Base-by-base conservation (phyloP, 2,329 filamentous ascomycete species). In the Clonostachys rosea region DNA sequence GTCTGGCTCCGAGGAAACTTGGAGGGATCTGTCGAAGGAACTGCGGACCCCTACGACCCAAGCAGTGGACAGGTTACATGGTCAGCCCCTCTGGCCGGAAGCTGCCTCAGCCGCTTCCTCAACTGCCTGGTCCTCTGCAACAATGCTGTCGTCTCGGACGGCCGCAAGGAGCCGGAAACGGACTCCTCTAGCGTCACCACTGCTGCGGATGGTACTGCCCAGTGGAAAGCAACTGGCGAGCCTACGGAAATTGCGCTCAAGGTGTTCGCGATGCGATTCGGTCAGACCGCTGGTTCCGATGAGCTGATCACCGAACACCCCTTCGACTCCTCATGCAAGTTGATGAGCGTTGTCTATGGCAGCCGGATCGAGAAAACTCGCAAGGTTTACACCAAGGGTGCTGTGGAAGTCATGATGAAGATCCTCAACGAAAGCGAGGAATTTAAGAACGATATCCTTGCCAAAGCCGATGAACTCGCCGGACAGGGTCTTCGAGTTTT, bases 181-280 rank as follows among this genome's bases (percentile, higher is more conserved):
- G 73, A 76, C 52, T 70, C 70, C 10, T 72, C 70, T 42, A 75
- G 73, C 34, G 67, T 70, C 44, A 71, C 72, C 5, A 75, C 71
- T 18, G 47, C 45, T 9, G 58, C 68, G n/a, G 65, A 70, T 13
- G 64, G 69, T 14, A 62, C 66, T 30, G 60, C 64, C 5, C 60
- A 69, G 3, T 86, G 82, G 81, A 74, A 70, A 40, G 81, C 81
- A 17, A 67, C 82, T 40, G 84, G 83, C 43, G 83, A 87, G 54
- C 83, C 84, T 5, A 89, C 86, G 5, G 86, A 89, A 55, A 87
- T 89, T 49, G 85, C 86, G 11, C 78, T 89, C 14, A 83, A 87
- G 52, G 84, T 89, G 10, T 84, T 89, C 50, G 84, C 85, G 42
- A 82, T 84, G 68, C 80, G 86, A 16, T 88, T 88, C 54, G 73